Percentiles rank a stretch among this genome's conserved stretches.
Conservation (phyloP, 208 protist species). For the Crithidia bombi region DNA sequence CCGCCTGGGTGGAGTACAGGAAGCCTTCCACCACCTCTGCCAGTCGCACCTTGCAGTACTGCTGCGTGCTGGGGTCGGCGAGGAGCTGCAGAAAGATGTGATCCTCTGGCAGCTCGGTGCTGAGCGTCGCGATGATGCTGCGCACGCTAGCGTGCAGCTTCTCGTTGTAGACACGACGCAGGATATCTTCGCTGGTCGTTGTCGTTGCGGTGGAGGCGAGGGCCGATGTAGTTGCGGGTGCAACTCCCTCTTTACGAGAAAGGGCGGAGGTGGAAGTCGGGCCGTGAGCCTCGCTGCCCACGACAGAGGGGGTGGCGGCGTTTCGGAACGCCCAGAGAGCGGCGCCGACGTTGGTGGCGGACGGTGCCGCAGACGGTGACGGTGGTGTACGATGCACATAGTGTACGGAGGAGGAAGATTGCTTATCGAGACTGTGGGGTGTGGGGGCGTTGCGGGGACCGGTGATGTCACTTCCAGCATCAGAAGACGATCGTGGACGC, state of each 20-base stretch:
- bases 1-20: conserved; percentile 71
- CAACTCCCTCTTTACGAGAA: too few species aligned
- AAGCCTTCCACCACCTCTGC: conserved; percentile 83
- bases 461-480: background rate
- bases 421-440: background rate
- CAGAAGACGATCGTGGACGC: background rate
- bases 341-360: conserved; percentile 3
- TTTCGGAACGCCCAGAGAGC: conserved; percentile 9
- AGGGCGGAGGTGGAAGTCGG: too few species aligned
- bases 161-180: conserved; percentile 68
- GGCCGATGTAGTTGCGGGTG: background rate
- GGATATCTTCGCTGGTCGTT: conserved; percentile 33
- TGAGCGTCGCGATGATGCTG: conserved; percentile 60
- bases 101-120: conserved; percentile 65
- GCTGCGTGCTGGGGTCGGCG: conserved; percentile 61
- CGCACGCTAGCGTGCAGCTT: conserved; percentile 69
- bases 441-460: background rate
- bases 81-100: conserved; percentile 83
- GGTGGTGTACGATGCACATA: conserved; percentile 1
- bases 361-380: background rate
- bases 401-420: background rate
- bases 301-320: conserved; percentile 3
- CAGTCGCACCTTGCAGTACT: conserved; percentile 76
- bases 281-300: conserved; percentile 3
- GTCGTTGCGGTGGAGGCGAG: background rate